Evolutionary conservation across 2,329 filamentous ascomycete species (phyloP).

Genomic region (Ceratocystis cacaofunesta): DNA sequence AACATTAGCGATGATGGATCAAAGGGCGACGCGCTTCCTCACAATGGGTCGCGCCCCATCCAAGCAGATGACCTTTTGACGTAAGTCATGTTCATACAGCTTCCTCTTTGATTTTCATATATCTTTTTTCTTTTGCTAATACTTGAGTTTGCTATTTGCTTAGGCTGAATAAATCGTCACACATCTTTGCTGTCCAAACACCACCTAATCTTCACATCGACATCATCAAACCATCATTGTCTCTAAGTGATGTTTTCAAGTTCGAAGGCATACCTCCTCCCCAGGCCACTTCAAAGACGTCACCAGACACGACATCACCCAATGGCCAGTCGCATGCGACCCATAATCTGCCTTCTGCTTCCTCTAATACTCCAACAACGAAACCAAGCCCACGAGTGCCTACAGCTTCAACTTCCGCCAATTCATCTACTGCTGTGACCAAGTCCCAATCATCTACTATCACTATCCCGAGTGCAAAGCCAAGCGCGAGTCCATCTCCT

Average conservation of each 20-base stretch:
- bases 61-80: slow-evolving; percentile 16
- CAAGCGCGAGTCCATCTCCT: background rate
- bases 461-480: background rate
- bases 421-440: background rate
- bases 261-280: slow-evolving; percentile 6
- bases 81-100: slow-evolving; percentile 2
- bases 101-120: background rate
- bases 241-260: slow-evolving; percentile 11
- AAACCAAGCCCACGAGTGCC: background rate
- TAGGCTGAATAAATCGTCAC: slow-evolving; percentile 14
- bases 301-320: background rate
- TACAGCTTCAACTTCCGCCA: background rate
- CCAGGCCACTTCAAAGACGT: background rate
- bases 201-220: slow-evolving; percentile 15
- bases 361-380: background rate
- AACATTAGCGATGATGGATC: slow-evolving; percentile 13
- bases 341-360: background rate
- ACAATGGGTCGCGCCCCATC: slow-evolving; percentile 16
- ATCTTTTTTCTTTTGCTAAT: background rate
- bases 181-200: slow-evolving; percentile 14
- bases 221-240: slow-evolving; percentile 13
- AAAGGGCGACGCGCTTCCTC: slow-evolving; percentile 16
- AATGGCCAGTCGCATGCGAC: background rate
- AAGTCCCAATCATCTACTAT: background rate
- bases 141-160: background rate